Evolutionary conservation across 257 asterid species (phyloP).

Genomic region (Solanum bulbocastanum): DNA sequence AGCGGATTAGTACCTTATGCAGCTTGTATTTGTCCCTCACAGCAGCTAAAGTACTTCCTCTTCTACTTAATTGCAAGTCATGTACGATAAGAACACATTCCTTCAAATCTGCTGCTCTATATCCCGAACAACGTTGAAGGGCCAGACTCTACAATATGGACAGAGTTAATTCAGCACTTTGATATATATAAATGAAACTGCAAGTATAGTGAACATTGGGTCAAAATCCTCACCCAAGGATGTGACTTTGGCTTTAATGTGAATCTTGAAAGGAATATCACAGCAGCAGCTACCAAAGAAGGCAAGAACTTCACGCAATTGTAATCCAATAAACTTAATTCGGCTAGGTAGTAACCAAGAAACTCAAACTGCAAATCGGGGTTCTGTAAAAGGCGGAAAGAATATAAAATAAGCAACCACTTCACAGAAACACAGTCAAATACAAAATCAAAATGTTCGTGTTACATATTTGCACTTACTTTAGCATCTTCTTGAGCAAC

Average conservation of each 20-base stretch:
- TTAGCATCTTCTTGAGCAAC: constrained; percentile 43
- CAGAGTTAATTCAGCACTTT: background rate
- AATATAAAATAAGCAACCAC: background rate
- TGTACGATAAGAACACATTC: constrained; percentile 57
- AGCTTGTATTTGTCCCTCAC: constrained; percentile 72
- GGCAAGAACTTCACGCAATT: constrained; percentile 68
- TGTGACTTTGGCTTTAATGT: constrained; percentile 40
- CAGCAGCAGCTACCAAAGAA: constrained; percentile 74
- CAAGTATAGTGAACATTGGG: background rate
- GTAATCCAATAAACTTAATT: constrained; percentile 72
- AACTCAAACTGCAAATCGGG: constrained; percentile 54
- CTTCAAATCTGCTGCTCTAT: constrained; percentile 51
- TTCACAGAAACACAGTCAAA: background rate
- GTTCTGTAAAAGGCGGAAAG: constrained; percentile 24
- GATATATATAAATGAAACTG: background rate
- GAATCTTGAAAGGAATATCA: constrained; percentile 59
- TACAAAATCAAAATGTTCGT: background rate
- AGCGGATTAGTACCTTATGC: constrained; percentile 40
- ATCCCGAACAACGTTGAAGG: constrained; percentile 41
- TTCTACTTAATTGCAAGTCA: constrained; percentile 54
- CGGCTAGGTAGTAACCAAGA: constrained; percentile 69
- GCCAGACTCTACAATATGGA: constrained; percentile 14
- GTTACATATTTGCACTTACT: constrained; percentile 18
- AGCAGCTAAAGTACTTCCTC: constrained; percentile 47
- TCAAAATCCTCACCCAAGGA: constrained; percentile 58